Evolutionary conservation across 1,284 basidiomycete genomes (phyloP).

Genomic region (Leucoagaricus sp.): DNA sequence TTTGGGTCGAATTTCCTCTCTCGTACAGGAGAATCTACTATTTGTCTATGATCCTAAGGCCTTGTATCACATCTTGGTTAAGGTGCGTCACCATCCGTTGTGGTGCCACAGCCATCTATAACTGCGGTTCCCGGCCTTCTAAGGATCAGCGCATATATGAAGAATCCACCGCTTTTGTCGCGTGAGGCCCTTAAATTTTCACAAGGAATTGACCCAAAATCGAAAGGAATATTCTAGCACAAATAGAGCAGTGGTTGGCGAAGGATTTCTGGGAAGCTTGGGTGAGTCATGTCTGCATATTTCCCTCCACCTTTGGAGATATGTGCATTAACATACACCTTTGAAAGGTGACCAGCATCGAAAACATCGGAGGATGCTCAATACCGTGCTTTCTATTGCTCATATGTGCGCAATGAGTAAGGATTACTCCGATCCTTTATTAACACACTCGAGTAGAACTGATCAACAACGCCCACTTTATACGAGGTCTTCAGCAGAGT

Average conservation of each 20-base stretch:
- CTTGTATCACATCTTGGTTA: constrained; percentile 40
- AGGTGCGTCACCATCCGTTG: constrained; percentile 27
- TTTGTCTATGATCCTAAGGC: constrained; percentile 41
- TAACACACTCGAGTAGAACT: neutral
- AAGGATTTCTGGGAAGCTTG: constrained; percentile 36
- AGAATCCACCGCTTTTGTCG: constrained; percentile 33
- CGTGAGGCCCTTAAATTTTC: constrained; percentile 24
- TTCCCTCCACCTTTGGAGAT: neutral
- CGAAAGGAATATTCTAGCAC: constrained; percentile 19
- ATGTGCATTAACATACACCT: neutral
- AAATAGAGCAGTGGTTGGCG: constrained; percentile 36
- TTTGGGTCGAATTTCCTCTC: no score
- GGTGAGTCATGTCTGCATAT: constrained; percentile 30
- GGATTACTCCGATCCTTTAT: neutral
- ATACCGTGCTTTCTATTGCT: constrained; percentile 45
- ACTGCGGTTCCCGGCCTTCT: neutral
- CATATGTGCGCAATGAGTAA: constrained; percentile 42
- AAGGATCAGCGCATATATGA: constrained; percentile 32
- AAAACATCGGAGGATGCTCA: constrained; percentile 47
- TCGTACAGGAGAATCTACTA: constrained; percentile 40
- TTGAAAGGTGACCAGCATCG: constrained; percentile 44
- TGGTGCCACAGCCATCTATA: no score
- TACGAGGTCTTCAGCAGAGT: constrained; percentile 17
- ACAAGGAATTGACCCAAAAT: neutral
- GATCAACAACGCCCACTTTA: constrained; percentile 17